phyloP scores from a whole-genome alignment of 345 rosid genomes.

The Acer yangbiense region DNA sequence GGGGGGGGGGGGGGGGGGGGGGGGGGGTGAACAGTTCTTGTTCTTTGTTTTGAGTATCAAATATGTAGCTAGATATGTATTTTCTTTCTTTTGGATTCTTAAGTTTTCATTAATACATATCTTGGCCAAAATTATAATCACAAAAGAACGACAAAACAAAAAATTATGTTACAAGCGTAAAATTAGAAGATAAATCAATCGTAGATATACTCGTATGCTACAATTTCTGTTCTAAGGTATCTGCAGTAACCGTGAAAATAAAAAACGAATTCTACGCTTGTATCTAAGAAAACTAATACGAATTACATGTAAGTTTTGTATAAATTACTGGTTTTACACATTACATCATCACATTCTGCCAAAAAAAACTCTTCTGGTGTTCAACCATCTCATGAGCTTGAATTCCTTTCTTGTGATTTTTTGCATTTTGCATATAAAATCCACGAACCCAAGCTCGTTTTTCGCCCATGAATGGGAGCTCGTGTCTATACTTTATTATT shows the following conservation, averaged over 20 bases:
- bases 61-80: not conserved
- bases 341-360: not conserved
- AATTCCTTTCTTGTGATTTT: not conserved
- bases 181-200: no score
- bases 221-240: not conserved
- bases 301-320: not conserved
- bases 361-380: not conserved
- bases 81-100: not conserved
- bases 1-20: no score
- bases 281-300: not conserved
- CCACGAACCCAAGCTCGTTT: not conserved
- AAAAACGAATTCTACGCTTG: not conserved
- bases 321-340: not conserved
- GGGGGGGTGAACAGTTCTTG: not conserved
- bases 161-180: no score
- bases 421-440: not conserved
- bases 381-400: not conserved
- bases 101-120: not conserved
- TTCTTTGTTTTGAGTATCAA: not conserved
- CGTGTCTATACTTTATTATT: conserved; percentile 9
- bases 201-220: not conserved
- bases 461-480: not conserved
- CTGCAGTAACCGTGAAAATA: not conserved
- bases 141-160: no score
- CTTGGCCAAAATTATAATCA: no score